phyloP scores from a whole-genome alignment of 352 stramenopile genomes.

The Peronospora belbahrii region DNA sequence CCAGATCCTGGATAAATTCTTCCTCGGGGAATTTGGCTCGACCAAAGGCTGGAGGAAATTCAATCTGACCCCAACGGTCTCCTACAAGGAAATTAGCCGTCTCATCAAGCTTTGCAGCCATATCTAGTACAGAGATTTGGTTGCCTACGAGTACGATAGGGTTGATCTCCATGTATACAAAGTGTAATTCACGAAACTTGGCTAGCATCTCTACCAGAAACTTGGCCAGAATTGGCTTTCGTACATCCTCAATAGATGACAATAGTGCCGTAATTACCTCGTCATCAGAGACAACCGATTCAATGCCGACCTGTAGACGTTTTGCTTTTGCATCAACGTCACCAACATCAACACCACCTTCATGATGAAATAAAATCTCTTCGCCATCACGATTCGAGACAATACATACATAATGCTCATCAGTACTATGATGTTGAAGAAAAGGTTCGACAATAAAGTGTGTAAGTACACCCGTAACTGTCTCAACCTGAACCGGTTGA shows the following conservation, averaged over 20 bases:
- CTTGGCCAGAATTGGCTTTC: conserved; percentile 74
- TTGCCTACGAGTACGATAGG: conserved; percentile 90
- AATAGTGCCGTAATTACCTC: conserved; percentile 75
- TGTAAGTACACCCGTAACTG: conserved; percentile 87
- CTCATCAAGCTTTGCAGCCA: conserved; percentile 96
- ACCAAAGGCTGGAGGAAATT: conserved; percentile 94
- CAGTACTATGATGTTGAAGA: conserved; percentile 83
- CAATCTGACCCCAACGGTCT: conserved; percentile 89
- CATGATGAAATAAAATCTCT: conserved; percentile 94
- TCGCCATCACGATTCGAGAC: conserved; percentile 90
- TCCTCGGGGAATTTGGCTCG: conserved; percentile 94
- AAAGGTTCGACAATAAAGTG: conserved; percentile 98
- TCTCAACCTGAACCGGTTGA: conserved; percentile 88
- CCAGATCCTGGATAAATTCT: conserved; percentile 91
- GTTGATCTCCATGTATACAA: conserved; percentile 98
- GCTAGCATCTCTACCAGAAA: conserved; percentile 90
- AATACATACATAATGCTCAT: conserved; percentile 98
- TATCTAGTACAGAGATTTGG: conserved; percentile 91
- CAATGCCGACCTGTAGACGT: conserved; percentile 81
- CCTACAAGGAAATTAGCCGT: conserved; percentile 91
- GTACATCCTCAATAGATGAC: conserved; percentile 64
- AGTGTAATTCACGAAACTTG: conserved; percentile 92
- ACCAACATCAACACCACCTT: conserved; percentile 93
- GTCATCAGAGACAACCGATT: conserved; percentile 55
- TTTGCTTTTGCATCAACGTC: conserved; percentile 93